These are phyloP conservation scores for Pseudonitzschia pungens DNA, from an alignment of 108 stramenopile species.

Conservation along the genomic window DNA sequence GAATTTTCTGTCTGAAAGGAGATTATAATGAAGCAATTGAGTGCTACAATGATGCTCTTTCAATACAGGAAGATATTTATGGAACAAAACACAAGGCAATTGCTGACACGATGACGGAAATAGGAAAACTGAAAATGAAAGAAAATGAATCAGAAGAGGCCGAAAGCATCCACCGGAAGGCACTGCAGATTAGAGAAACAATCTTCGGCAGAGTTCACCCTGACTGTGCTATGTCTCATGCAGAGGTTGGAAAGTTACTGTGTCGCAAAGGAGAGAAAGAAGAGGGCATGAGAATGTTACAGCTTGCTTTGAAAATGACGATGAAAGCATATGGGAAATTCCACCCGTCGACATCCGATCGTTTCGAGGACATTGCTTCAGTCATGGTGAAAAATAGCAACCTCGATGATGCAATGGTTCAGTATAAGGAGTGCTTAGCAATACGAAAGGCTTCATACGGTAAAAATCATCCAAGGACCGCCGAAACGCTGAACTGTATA, in stretches of 20 bases:
- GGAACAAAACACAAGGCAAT: conserved; percentile 27
- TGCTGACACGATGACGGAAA: conserved; percentile 26
- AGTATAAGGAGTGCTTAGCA: conserved; percentile 33
- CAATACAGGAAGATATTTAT: conserved; percentile 13
- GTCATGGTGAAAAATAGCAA: conserved; percentile 17
- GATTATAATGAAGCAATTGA: conserved; percentile 29
- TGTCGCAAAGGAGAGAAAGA: conserved; percentile 19
- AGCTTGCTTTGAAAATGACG: conserved; percentile 30
- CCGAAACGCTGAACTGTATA: conserved; percentile 23
- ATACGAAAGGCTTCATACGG: conserved; percentile 31
- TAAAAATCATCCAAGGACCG: conserved; percentile 27
- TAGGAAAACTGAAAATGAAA: conserved; percentile 27
- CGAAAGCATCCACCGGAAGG: conserved; percentile 17
- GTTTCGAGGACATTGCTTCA: conserved; percentile 24
- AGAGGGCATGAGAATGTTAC: conserved; percentile 12
- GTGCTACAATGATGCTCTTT: conserved; percentile 21
- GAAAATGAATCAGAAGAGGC: conserved; percentile 26
- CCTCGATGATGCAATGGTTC: conserved; percentile 23
- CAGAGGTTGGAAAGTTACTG: conserved; percentile 14
- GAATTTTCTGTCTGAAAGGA: conserved; percentile 27
- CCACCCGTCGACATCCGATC: conserved; percentile 20
- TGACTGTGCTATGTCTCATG: conserved; percentile 35
- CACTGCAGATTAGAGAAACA: conserved; percentile 26
- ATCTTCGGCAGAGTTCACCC: conserved; percentile 26
- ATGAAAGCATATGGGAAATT: conserved; percentile 26